Evolutionary conservation across 1,284 basidiomycete species (phyloP).

Genomic region (Irpex sp.): DNA sequence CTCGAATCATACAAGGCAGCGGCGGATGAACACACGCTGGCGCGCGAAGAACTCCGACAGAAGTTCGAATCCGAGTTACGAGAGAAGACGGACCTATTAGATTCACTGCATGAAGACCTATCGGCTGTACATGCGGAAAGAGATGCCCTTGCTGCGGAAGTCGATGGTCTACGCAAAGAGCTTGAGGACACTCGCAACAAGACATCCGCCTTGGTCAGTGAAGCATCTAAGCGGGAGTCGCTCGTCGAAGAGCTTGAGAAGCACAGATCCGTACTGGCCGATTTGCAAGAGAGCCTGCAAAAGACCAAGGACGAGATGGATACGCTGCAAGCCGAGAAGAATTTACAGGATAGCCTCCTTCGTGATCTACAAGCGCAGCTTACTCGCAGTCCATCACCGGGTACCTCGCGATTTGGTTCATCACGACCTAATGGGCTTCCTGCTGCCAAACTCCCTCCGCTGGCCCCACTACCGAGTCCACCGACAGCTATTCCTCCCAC

Average conservation of each 20-base stretch:
- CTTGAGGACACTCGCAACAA: slow-evolving; percentile 54
- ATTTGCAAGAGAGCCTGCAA: slow-evolving; percentile 72
- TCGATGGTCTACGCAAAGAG: slow-evolving; percentile 55
- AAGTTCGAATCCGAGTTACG: slow-evolving; percentile 48
- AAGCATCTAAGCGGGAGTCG: slow-evolving; percentile 71
- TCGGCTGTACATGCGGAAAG: slow-evolving; percentile 44
- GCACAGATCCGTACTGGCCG: slow-evolving; percentile 70
- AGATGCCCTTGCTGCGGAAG: slow-evolving; percentile 48
- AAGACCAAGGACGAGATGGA: slow-evolving; percentile 81
- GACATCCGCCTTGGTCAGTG: slow-evolving; percentile 60
- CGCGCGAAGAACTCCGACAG: slow-evolving; percentile 47
- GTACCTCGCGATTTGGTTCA: slow-evolving; percentile 38
- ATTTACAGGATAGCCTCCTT: slow-evolving; percentile 58
- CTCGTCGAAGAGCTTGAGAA: slow-evolving; percentile 71
- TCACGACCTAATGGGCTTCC: slow-evolving; percentile 56
- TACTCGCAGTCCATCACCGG: slow-evolving; percentile 46
- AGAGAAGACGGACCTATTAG: slow-evolving; percentile 47
- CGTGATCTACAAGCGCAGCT: slow-evolving; percentile 78
- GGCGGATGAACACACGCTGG: slow-evolving; percentile 47
- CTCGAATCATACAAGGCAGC: slow-evolving; percentile 60
- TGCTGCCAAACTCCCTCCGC: slow-evolving; percentile 78
- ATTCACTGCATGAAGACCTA: slow-evolving; percentile 47
- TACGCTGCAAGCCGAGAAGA: slow-evolving; percentile 67
- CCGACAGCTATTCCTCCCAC: slow-evolving; percentile 63
- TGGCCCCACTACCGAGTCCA: slow-evolving; percentile 85